phyloP scores from a whole-genome alignment of 1,139 yeast species.

The Yamadazyma pseudoaaseri region DNA sequence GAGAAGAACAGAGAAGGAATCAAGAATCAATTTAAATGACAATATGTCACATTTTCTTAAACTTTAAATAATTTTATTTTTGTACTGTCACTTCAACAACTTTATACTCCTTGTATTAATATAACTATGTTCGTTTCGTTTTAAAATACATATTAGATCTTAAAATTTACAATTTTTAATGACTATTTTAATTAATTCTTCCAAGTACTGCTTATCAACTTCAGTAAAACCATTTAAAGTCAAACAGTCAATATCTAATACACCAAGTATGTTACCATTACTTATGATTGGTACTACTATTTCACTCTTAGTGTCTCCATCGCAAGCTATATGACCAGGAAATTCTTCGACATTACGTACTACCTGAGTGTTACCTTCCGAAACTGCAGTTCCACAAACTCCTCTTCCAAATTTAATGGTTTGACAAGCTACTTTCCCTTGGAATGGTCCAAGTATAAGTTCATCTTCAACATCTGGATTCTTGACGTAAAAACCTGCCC shows the following conservation, averaged over 20 bases:
- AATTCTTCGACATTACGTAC: conserved; percentile 74
- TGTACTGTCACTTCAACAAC: too few relatives aligned
- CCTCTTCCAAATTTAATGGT: conserved; percentile 74
- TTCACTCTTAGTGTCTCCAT: conserved; percentile 90
- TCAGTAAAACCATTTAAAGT: conserved; percentile 63
- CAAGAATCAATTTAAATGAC: conserved; percentile 1
- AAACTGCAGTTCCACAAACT: conserved; percentile 88
- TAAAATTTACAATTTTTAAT: conserved; percentile 44
- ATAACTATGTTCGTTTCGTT: neutral
- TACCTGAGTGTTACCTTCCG: conserved; percentile 55
- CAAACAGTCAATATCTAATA: conserved; percentile 83
- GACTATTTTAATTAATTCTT: conserved; percentile 53
- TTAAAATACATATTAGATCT: too few relatives aligned
- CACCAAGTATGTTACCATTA: conserved; percentile 58
- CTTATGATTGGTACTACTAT: conserved; percentile 79
- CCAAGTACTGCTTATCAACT: conserved; percentile 58
- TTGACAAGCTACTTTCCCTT: conserved; percentile 97
- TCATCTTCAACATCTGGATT: conserved; percentile 35
- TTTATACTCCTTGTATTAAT: neutral
- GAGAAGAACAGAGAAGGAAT: conserved; percentile 38
- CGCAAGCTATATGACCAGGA: conserved; percentile 97
- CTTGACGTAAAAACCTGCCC: conserved; percentile 87
- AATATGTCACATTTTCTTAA: neutral
- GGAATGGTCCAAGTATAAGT: conserved; percentile 86
- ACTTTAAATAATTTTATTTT: neutral